Evolutionary conservation across 306 rosid genomes (phyloP).

Genomic region (Sophora flavescens): DNA sequence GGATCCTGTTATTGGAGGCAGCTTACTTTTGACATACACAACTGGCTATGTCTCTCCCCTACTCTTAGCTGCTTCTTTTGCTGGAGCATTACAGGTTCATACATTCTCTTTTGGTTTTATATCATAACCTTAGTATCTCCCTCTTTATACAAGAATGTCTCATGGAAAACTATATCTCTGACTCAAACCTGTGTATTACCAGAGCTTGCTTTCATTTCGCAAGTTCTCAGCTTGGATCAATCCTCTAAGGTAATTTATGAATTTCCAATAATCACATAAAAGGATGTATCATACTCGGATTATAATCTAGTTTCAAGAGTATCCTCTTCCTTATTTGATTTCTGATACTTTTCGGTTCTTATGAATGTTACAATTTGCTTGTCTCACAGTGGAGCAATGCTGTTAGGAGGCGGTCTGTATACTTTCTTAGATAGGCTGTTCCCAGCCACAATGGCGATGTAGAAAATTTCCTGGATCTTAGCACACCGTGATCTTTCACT

Average conservation of each 20-base stretch:
- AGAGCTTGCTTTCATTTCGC: slow-evolving; percentile 91
- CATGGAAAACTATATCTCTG: slow-evolving; percentile 29
- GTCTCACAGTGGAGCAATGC: slow-evolving; percentile 78
- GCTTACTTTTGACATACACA: slow-evolving; percentile 91
- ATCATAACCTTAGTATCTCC: not conserved
- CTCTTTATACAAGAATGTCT: not conserved
- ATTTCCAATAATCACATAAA: not conserved
- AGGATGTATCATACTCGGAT: slow-evolving; percentile 18
- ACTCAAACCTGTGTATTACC: slow-evolving; percentile 42
- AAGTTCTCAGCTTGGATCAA: slow-evolving; percentile 95
- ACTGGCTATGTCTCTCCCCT: slow-evolving; percentile 91
- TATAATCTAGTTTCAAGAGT: slow-evolving; percentile 22
- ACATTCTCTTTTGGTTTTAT: slow-evolving; percentile 7
- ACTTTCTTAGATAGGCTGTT: slow-evolving; percentile 88
- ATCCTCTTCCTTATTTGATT: slow-evolving; percentile 6
- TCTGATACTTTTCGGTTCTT: slow-evolving; percentile 32
- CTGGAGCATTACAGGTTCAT: slow-evolving; percentile 90
- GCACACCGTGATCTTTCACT: slow-evolving; percentile 15
- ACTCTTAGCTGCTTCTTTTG: slow-evolving; percentile 93
- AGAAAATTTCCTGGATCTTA: slow-evolving; percentile 38
- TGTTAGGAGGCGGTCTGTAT: slow-evolving; percentile 88
- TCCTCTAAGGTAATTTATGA: slow-evolving; percentile 71
- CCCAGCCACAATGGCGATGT: slow-evolving; percentile 87
- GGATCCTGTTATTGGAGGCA: slow-evolving; percentile 91
- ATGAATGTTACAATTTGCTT: slow-evolving; percentile 42